Base-by-base conservation (phyloP, 345 rosid genomes). In the Nasturtium officinale region DNA sequence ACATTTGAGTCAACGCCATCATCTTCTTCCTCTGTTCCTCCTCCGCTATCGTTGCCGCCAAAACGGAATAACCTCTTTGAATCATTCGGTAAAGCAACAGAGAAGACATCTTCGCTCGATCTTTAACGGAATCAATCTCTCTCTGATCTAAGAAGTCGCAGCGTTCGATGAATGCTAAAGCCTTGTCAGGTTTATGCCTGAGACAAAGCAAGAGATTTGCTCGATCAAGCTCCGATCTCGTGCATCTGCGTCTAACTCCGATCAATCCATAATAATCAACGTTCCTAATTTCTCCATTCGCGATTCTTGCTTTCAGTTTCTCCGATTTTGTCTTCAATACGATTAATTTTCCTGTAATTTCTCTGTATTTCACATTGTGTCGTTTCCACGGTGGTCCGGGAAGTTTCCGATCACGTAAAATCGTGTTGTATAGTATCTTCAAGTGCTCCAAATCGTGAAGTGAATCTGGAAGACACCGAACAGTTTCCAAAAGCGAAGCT, bases 381-480 rank as follows among this genome's bases (percentile, higher is more conserved):
- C 87, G 84, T 80, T 95, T 95, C 99, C 99, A 95, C 32, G 84
- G 91, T 11, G 99, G 99, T 18, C 99, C 99, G 0, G 96, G 99
- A 3, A 95, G 93, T 72, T 90, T 91, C 79, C 98, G 68, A 11
- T 91, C 98, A 0, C 99, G 86, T 53, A 91, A 67, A 65, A 95
- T 86, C 2, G 99, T 86, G 78, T 95, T 95, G 77, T 86, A 95
- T 7, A 95, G 73, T 11, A 95, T 87, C 54, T 91, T 95, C 65
- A 95, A 53, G 81, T 95, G 99, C 65, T 95, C 99, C 5, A 95
- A 87, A 40, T 95, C 99, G 33, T 95, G 99, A 18, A 95, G 81
- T 40, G 90, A 81, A 61, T 95, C 99, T 0, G 98, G 96, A 53
- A 91, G 75, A 83, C 98, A 90, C 5, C 93, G 86, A 61, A 95